Base-by-base conservation (phyloP, 176 grass and related monocot species). In the Stipa capillata region DNA sequence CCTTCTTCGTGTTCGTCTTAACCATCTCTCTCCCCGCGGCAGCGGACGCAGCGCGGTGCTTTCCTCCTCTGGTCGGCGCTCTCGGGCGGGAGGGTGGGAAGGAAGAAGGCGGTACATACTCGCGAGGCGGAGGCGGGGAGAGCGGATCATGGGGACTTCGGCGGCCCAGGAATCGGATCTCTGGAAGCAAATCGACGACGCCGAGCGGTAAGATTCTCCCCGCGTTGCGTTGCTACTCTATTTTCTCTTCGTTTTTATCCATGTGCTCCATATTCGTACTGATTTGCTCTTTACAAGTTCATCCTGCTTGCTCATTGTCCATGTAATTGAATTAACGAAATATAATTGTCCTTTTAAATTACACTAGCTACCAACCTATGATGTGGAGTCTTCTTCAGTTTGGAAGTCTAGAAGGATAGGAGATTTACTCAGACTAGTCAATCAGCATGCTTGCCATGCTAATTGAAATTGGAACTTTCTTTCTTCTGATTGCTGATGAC, bases 121-220 rank as follows among this genome's bases (percentile, higher is more conserved):
- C 4, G 16, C 16, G 49, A 42, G 50, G 78, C n/a, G 78, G 20
- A 34, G 27, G 12, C 16, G 2, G 50, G 51, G 24, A 66, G 20
- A 6, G 20, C 13, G 24, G 28, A 34, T 8, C 51, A 89, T 85
- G 82, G 87, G 54, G 52, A 73, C 61, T 54, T 85, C 76, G 25
- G 82, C 52, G 48, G 77, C n/a, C 6, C 76, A 85, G 76, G 87
- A 71, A 64, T 63, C 82, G 45, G 72, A 58, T 35, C 31, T 89
- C 54, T 89, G 87, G 87, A 81, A 81, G 64, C 77, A 72, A 65
- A 89, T 89, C 21, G 87, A 89, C 77, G 63, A 77, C 23, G 87
- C 87, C 37, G 87, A 89, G 55, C 48, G 60, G 87, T 89, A 77
- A 64, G 82, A 76, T 76, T 31, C 13, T n/a, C 24, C 20, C 27